Evolutionary conservation across 2,329 filamentous ascomycete genomes (phyloP).

Genomic region (Cladosporium sp.): DNA sequence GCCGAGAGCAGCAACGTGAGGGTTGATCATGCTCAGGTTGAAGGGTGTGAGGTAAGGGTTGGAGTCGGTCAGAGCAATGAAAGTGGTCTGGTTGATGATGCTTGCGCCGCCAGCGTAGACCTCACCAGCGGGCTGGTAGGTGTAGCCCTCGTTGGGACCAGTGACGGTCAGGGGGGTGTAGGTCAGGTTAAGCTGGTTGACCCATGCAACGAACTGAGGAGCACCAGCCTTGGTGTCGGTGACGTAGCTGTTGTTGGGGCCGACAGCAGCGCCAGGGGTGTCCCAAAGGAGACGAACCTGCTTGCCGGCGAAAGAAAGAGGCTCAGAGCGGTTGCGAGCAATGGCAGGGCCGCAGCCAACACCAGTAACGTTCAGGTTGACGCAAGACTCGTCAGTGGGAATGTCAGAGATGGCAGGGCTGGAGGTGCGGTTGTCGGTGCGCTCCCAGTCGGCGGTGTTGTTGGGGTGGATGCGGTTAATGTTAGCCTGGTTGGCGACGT

Average conservation of each 20-base stretch:
- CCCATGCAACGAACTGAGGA: slow-evolving; percentile 73
- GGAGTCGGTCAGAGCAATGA: slow-evolving; percentile 71
- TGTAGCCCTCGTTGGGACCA: slow-evolving; percentile 60
- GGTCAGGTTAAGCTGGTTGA: slow-evolving; percentile 64
- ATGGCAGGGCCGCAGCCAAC: slow-evolving; percentile 65
- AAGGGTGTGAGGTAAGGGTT: slow-evolving; percentile 72
- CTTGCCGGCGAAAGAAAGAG: slow-evolving; percentile 73
- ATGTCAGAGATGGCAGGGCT: slow-evolving; percentile 54
- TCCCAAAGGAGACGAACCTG: slow-evolving; percentile 74
- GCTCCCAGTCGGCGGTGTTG: slow-evolving; percentile 63
- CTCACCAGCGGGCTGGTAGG: slow-evolving; percentile 69
- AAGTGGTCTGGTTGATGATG: slow-evolving; percentile 73
- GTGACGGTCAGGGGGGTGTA: slow-evolving; percentile 65
- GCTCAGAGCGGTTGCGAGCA: slow-evolving; percentile 66
- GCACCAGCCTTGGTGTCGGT: slow-evolving; percentile 59
- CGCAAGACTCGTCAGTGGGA: slow-evolving; percentile 53
- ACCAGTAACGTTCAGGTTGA: slow-evolving; percentile 56
- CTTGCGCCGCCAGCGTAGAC: slow-evolving; percentile 68
- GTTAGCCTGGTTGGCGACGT: slow-evolving; percentile 76
- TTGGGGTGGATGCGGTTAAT: slow-evolving; percentile 66
- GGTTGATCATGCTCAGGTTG: slow-evolving; percentile 72
- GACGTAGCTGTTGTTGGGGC: slow-evolving; percentile 81
- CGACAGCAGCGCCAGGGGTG: slow-evolving; percentile 63
- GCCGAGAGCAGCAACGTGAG: slow-evolving; percentile 72
- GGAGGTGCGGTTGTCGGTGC: slow-evolving; percentile 59